A percentile compares a stretch with the other conserved stretches of the same genome.
Conservation (phyloP, 768 basidiomycete genomes). For the Mycena polygramma region DNA sequence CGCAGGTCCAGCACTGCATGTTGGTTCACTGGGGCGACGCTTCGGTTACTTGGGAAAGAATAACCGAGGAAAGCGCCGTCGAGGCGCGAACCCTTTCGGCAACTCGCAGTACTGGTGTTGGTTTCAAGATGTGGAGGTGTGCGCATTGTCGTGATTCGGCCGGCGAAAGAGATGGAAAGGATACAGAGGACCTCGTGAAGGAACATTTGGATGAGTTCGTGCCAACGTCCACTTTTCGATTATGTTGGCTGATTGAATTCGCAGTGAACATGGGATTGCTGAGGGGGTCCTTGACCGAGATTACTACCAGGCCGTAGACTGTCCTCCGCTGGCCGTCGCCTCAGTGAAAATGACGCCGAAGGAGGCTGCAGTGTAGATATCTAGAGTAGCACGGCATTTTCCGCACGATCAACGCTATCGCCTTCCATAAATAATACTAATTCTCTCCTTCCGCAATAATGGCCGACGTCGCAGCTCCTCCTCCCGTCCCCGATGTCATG, state of each 20-base stretch:
- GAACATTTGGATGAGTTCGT: constrained; percentile 27
- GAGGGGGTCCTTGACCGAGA: constrained; percentile 13
- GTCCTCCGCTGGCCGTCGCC: constrained; percentile 1
- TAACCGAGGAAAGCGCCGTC: constrained; percentile 42
- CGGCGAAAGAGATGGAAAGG: constrained; percentile 41
- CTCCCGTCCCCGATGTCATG: too few species aligned
- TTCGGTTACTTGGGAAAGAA: constrained; percentile 45
- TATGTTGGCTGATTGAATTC: neutral
- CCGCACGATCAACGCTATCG: neutral
- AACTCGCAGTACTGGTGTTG: constrained; percentile 15
- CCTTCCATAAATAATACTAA: constrained; percentile 1
- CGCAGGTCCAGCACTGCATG: constrained; percentile 50
- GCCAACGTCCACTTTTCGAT: neutral
- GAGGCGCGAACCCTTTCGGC: constrained; percentile 40
- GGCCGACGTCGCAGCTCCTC: constrained; percentile 16
- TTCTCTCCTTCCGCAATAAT: constrained; percentile 32
- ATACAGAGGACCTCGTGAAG: constrained; percentile 31
- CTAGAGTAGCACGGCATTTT: neutral
- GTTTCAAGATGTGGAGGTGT: constrained; percentile 44
- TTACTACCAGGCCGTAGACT: constrained; percentile 22
- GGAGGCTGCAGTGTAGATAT: neutral
- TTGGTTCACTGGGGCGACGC: constrained; percentile 47
- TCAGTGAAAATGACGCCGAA: constrained; percentile 30
- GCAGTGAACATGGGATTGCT: constrained; percentile 12
- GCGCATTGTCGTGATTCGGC: constrained; percentile 42